phyloP scores from a whole-genome alignment of 2,329 filamentous ascomycete species.

The Penicillium vulpinum region DNA sequence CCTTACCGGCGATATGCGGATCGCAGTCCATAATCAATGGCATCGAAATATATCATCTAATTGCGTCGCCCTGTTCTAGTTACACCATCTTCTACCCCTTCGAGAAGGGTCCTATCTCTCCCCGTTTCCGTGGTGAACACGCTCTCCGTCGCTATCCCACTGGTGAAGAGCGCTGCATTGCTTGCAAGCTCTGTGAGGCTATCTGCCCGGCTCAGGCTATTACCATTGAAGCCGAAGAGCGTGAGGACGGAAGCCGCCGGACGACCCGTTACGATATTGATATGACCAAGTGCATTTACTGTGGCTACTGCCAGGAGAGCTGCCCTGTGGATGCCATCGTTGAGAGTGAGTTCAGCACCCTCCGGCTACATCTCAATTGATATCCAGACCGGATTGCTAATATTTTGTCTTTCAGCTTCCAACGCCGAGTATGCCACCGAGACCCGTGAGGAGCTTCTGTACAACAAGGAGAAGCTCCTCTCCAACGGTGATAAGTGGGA shows the following conservation, averaged over 20 bases:
- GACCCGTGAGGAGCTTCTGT: conserved; percentile 87
- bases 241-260: conserved; percentile 88
- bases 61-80: conserved; percentile 49
- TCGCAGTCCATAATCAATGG: conserved; percentile 9
- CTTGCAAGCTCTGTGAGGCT: conserved; percentile 98
- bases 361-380: background rate
- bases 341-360: conserved; percentile 55
- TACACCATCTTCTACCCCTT: conserved; percentile 99
- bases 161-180: conserved; percentile 97
- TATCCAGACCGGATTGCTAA: background rate
- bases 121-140: conserved; percentile 97
- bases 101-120: conserved; percentile 97
- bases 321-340: conserved; percentile 97
- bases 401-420: conserved; percentile 49
- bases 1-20: conserved; percentile 1
- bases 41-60: conserved; percentile 7
- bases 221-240: conserved; percentile 98
- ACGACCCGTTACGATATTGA: conserved; percentile 99
- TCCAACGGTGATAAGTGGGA: conserved; percentile 96
- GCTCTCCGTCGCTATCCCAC: conserved; percentile 94
- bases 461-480: conserved; percentile 95
- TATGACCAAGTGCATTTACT: conserved; percentile 99
- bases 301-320: conserved; percentile 97
- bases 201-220: conserved; percentile 98
- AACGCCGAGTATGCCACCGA: conserved; percentile 75